Evolutionary conservation across 2,329 filamentous ascomycete genomes (phyloP).

Genomic region (Monilinia fructicola): DNA sequence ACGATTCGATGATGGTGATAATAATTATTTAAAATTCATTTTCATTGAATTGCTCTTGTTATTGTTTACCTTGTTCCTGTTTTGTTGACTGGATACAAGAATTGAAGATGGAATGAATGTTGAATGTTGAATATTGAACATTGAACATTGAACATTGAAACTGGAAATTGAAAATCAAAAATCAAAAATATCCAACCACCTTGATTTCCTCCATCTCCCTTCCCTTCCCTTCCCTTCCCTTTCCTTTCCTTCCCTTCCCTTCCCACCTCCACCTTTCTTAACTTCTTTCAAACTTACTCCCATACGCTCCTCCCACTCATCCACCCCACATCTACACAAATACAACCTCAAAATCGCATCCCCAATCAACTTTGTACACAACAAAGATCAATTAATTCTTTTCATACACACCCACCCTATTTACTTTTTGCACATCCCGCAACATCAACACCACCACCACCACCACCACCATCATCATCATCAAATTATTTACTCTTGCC

Average conservation of each 20-base stretch:
- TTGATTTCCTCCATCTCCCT: neutral
- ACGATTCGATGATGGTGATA: too few relatives aligned
- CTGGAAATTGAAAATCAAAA: too few relatives aligned
- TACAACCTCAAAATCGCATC: conserved; percentile 19
- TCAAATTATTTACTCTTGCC: neutral
- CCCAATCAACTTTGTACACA: conserved; percentile 11
- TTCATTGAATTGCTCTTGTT: too few relatives aligned
- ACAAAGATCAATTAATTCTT: neutral
- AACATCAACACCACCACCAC: too few relatives aligned
- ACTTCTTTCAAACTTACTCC: neutral
- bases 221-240: neutral
- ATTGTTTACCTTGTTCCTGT: too few relatives aligned
- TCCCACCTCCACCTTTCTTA: neutral
- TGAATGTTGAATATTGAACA: too few relatives aligned
- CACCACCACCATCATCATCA: too few relatives aligned
- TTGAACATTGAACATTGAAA: too few relatives aligned
- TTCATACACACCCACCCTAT: too few relatives aligned
- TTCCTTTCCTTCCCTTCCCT: neutral
- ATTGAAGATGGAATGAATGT: too few relatives aligned
- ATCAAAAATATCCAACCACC: neutral
- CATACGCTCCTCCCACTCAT: neutral
- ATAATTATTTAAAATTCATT: too few relatives aligned
- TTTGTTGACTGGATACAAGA: too few relatives aligned
- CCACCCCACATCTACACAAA: conserved; percentile 19
- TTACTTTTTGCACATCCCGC: neutral